Evolutionary conservation across 2,329 filamentous ascomycete genomes (phyloP).

Genomic region (Aspergillus sp.): DNA sequence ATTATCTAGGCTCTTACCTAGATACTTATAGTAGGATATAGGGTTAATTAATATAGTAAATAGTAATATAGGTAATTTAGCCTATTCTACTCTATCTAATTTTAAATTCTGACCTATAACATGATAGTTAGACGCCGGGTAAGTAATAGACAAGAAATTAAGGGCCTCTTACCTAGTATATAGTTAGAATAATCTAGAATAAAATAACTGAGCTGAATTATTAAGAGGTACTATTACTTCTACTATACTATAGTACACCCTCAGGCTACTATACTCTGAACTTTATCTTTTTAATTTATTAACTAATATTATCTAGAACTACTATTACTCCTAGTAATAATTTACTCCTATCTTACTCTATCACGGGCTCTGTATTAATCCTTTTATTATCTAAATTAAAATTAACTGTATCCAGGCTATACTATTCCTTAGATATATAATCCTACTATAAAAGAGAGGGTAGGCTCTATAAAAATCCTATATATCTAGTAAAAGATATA

Average conservation of each 20-base stretch:
- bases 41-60: background rate
- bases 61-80: conserved; percentile 1
- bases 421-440: too few species aligned
- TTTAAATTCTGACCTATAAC: background rate
- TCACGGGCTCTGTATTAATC: background rate
- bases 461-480: too few species aligned
- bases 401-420: too few species aligned
- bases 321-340: background rate
- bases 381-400: background rate
- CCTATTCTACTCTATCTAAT: too few species aligned
- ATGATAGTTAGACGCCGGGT: background rate
- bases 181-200: background rate
- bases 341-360: conserved; percentile 4
- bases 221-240: background rate
- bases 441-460: too few species aligned
- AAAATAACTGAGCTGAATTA: conserved; percentile 4
- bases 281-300: conserved; percentile 4
- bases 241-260: background rate
- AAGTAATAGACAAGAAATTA: conserved; percentile 10
- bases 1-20: too few species aligned
- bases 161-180: background rate
- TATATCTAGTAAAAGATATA: too few species aligned
- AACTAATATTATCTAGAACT: too few species aligned
- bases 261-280: background rate
- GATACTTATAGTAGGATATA: too few species aligned